These are phyloP conservation scores for Phylloporus gajari DNA, from an alignment of 1,284 basidiomycete species.

Conservation along the genomic window DNA sequence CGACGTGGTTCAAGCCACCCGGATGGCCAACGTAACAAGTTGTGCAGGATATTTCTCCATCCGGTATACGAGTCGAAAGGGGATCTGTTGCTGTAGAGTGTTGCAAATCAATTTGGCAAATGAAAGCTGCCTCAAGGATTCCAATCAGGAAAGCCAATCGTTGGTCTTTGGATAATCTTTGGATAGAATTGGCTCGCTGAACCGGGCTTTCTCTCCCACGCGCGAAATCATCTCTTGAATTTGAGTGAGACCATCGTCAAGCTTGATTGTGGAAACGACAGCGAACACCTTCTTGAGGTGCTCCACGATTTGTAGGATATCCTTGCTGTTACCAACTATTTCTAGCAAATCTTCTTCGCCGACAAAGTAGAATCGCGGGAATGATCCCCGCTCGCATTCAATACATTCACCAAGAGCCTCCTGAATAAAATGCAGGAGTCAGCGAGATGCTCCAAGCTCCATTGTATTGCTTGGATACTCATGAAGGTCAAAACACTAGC, in stretches of 20 bases:
- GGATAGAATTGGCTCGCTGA: constrained; percentile 85
- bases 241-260: constrained; percentile 90
- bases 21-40: constrained; percentile 92
- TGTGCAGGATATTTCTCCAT: constrained; percentile 95
- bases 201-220: constrained; percentile 93
- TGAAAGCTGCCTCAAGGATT: constrained; percentile 94
- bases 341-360: constrained; percentile 99
- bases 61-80: constrained; percentile 84
- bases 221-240: constrained; percentile 92
- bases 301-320: constrained; percentile 96
- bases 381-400: constrained; percentile 95
- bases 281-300: constrained; percentile 99
- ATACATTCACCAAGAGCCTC: constrained; percentile 99
- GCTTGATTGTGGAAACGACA: constrained; percentile 88
- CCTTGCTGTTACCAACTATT: constrained; percentile 99
- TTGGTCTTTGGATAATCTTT: constrained; percentile 98
- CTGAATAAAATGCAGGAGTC: constrained; percentile 97
- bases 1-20: constrained; percentile 92
- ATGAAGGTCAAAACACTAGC: constrained; percentile 97
- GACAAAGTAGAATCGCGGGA: constrained; percentile 99
- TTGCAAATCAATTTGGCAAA: constrained; percentile 85
- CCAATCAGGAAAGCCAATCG: constrained; percentile 95
- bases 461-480: constrained; percentile 96
- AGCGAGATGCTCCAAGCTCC: constrained; percentile 95
- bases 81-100: constrained; percentile 79